Conservation (phyloP, 495 filamentous ascomycete genomes). For the Penicillium ochrochloron region DNA sequence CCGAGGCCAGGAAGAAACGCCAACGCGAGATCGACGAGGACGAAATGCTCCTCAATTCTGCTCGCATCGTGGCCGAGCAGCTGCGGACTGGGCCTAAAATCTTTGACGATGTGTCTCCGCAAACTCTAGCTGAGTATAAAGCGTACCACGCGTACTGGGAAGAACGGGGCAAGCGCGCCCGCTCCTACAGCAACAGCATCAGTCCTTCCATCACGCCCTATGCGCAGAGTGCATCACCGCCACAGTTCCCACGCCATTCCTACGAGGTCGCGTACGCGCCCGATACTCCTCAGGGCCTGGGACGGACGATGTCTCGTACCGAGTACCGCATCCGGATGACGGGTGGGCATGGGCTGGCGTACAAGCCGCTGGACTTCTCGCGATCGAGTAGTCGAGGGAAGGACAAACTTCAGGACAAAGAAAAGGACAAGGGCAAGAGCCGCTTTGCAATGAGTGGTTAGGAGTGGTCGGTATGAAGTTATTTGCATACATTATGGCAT, state of each 20-base stretch:
- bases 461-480: neutral
- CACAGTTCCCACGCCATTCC: slow-evolving; percentile 35
- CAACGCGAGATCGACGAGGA: slow-evolving; percentile 46
- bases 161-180: neutral
- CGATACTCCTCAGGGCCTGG: slow-evolving; percentile 41
- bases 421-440: neutral
- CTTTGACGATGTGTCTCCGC: slow-evolving; percentile 25
- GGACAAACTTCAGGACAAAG: slow-evolving; percentile 20
- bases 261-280: slow-evolving; percentile 48
- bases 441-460: slow-evolving; percentile 6
- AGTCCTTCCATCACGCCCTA: slow-evolving; percentile 24
- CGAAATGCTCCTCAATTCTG: slow-evolving; percentile 47
- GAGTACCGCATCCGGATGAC: slow-evolving; percentile 47
- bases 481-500: neutral
- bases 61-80: slow-evolving; percentile 49
- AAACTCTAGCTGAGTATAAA: neutral
- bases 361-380: slow-evolving; percentile 45
- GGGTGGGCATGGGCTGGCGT: slow-evolving; percentile 47
- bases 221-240: slow-evolving; percentile 39
- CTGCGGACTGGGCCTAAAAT: slow-evolving; percentile 44
- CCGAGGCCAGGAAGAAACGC: slow-evolving; percentile 21
- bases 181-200: slow-evolving; percentile 37
- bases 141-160: slow-evolving; percentile 7
- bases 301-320: slow-evolving; percentile 46
- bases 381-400: slow-evolving; percentile 30